Base-by-base conservation (phyloP, 495 filamentous ascomycete genomes). In the Acidomyces sp. region DNA sequence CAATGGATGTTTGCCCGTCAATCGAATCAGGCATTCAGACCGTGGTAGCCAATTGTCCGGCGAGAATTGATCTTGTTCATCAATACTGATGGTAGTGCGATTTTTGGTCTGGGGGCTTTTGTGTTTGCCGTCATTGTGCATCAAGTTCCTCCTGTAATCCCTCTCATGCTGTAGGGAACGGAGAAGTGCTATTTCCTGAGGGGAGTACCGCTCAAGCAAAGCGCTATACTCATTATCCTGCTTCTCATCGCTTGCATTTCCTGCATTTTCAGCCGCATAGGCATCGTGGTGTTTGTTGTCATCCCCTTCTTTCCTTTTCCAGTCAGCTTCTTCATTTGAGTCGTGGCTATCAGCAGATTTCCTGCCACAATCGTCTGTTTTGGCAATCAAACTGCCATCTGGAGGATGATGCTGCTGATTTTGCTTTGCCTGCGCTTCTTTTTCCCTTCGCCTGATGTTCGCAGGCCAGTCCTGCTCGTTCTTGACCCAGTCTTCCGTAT, bases 11-110 rank as follows among this genome's bases (percentile, higher is more conserved):
- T 57, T 60, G 16, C 59, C 57, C 7, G 60, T 60, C 12, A 61
- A 40, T 1, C 60, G 58, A 12, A 60, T 54, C 9, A 61, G 49
- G 5, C 55, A 9, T 15, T 43, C 45, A 4, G 45, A 50, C 3
- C 56, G 50, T 5, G 60, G 58, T 13, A 62, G 40, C 60, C 59
- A 62, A 31, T 55, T 63, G 34, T 63, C 60, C 0, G 53, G 57
- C 6, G 53, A 50, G 41, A 55, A 55, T 34, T 63, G 53, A 39
- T 61, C 56, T 7, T 28, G 33, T 39, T 57, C 59, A 37, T 61
- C 55, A 32, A 63, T 58, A 30, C 15, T 26, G 23, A 32, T 22
- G 12, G 4, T 31, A 6, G 32, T 41, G 5, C 23, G 25, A 36
- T 49, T 53, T 15, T 39, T 35, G 2, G 19, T 37, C 26, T 45